A percentile compares a stretch with the other conserved stretches of the same genome.
Conservation (phyloP, 164 flowering plant genomes). For the Aristolochia fimbriata region DNA sequence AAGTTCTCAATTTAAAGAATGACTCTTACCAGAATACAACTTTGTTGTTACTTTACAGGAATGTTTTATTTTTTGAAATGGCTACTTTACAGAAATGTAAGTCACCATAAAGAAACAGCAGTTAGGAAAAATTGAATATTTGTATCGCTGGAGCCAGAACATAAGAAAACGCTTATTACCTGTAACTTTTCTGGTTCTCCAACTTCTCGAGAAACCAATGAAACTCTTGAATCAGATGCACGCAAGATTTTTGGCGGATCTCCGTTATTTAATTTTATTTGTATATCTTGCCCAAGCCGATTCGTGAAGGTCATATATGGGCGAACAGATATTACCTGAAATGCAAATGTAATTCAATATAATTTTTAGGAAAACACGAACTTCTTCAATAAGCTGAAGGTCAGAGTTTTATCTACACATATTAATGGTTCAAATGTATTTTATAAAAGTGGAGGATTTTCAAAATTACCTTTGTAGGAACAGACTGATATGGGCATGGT, state of each 20-base stretch:
- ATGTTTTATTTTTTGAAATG: too few species aligned
- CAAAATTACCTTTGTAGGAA: conserved; percentile 77
- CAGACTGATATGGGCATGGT: conserved; percentile 76
- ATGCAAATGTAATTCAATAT: not conserved
- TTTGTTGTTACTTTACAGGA: too few species aligned
- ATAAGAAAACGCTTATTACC: conserved; percentile 27
- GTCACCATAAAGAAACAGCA: not conserved
- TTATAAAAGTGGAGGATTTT: not conserved
- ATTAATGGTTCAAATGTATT: not conserved
- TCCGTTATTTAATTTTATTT: conserved; percentile 47
- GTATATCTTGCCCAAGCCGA: conserved; percentile 69
- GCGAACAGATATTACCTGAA: conserved; percentile 67
- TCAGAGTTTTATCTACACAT: too few species aligned
- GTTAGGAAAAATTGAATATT: not conserved
- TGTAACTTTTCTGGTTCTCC: conserved; percentile 54
- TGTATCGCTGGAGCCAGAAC: not conserved
- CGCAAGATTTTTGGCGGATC: conserved; percentile 72
- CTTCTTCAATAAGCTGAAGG: not conserved
- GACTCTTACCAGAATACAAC: too few species aligned
- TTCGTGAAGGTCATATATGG: conserved; percentile 95
- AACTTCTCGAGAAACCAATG: conserved; percentile 45
- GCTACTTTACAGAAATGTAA: too few species aligned
- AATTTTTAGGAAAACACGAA: not conserved
- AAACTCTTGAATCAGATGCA: conserved; percentile 68
- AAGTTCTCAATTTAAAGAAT: too few species aligned